A percentile compares a stretch with the other conserved stretches of the same genome.
These are phyloP conservation scores for Colletotrichum acutatum DNA, from an alignment of 2,329 filamentous ascomycete genomes.

Conservation along the genomic window DNA sequence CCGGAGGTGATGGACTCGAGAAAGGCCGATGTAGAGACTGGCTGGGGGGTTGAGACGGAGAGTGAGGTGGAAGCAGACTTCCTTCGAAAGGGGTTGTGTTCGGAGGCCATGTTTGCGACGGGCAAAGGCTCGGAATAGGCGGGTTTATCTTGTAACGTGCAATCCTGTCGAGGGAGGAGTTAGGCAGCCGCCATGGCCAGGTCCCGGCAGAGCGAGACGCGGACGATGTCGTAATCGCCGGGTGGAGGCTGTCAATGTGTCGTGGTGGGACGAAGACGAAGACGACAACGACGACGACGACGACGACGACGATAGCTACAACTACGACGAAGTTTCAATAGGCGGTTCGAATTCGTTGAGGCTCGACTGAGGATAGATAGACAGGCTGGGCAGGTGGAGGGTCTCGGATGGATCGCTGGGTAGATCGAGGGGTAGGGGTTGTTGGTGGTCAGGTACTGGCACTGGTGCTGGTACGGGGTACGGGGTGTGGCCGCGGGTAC, in stretches of 20 bases:
- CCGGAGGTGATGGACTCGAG: slow-evolving; percentile 45
- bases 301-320: neutral
- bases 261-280: neutral
- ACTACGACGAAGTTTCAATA: neutral
- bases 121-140: slow-evolving; percentile 8
- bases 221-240: neutral
- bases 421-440: slow-evolving; percentile 7
- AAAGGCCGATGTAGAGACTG: slow-evolving; percentile 39
- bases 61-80: slow-evolving; percentile 43
- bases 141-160: slow-evolving; percentile 1
- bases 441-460: neutral
- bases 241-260: slow-evolving; percentile 3
- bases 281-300: neutral
- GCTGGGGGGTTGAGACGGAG: slow-evolving; percentile 36
- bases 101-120: slow-evolving; percentile 43
- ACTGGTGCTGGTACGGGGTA: neutral
- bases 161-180: slow-evolving; percentile 17
- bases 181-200: slow-evolving; percentile 33
- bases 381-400: slow-evolving; percentile 1
- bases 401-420: neutral
- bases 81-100: slow-evolving; percentile 62
- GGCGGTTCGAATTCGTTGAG: neutral
- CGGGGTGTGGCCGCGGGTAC: slow-evolving; percentile 12
- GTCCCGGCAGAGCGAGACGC: slow-evolving; percentile 10
- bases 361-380: neutral